Percentiles rank a stretch among this genome's conserved stretches.
Conservation (phyloP, 1,139 yeast species). For the Chernovozyma sophiae-reginae region DNA sequence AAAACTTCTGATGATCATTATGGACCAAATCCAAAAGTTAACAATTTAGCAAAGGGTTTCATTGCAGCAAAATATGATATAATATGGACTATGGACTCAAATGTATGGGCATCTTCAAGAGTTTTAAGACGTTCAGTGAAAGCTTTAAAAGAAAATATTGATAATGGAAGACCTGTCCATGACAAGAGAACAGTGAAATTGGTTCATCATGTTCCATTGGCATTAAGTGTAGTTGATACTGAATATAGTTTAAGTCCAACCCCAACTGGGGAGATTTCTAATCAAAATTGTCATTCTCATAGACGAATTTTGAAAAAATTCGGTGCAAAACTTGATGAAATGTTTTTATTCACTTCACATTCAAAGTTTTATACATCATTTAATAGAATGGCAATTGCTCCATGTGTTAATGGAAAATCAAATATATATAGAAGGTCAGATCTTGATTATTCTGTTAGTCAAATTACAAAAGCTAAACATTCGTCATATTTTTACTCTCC, state of each 20-base stretch:
- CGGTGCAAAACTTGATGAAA: slow-evolving; percentile 80
- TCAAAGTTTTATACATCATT: slow-evolving; percentile 79
- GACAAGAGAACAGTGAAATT: slow-evolving; percentile 49
- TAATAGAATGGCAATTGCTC: slow-evolving; percentile 73
- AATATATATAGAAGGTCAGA: slow-evolving; percentile 71
- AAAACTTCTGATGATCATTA: slow-evolving; percentile 38
- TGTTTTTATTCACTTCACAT: slow-evolving; percentile 81
- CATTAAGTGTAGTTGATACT: slow-evolving; percentile 36
- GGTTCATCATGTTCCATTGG: slow-evolving; percentile 79
- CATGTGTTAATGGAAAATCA: slow-evolving; percentile 93
- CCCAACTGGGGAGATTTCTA: slow-evolving; percentile 1
- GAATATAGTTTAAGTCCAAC: slow-evolving; percentile 19
- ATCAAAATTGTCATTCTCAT: background rate
- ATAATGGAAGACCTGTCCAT: slow-evolving; percentile 40
- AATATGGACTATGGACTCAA: slow-evolving; percentile 85
- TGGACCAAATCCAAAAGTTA: slow-evolving; percentile 90
- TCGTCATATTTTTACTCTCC: slow-evolving; percentile 30
- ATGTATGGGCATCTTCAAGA: slow-evolving; percentile 73
- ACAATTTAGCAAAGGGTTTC: slow-evolving; percentile 79
- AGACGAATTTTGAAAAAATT: slow-evolving; percentile 24
- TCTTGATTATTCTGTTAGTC: slow-evolving; percentile 59
- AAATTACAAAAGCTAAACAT: slow-evolving; percentile 17
- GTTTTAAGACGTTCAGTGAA: slow-evolving; percentile 64
- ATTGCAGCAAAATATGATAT: slow-evolving; percentile 63
- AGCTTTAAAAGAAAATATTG: slow-evolving; percentile 44